These are phyloP conservation scores for Cordyceps cicadae DNA, from an alignment of 2,329 filamentous ascomycete genomes.

Conservation along the genomic window DNA sequence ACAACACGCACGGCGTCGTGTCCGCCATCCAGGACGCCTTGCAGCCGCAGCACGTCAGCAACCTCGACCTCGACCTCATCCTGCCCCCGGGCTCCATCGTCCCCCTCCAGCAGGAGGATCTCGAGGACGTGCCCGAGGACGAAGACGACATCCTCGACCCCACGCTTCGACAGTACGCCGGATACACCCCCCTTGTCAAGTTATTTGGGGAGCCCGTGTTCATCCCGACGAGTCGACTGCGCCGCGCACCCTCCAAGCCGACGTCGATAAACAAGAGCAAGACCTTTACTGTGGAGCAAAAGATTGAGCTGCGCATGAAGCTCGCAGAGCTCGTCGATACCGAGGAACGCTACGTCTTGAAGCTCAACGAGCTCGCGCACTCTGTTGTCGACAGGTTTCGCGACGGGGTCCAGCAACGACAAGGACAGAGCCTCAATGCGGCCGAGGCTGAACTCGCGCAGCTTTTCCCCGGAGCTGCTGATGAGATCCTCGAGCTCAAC, in stretches of 20 bases:
- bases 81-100: conserved; percentile 70
- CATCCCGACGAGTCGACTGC: conserved; percentile 74
- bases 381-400: conserved; percentile 75
- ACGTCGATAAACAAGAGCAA: conserved; percentile 70
- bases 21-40: conserved; percentile 66
- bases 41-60: conserved; percentile 72
- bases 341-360: conserved; percentile 86
- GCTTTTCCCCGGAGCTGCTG: conserved; percentile 74
- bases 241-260: conserved; percentile 79
- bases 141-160: conserved; percentile 60
- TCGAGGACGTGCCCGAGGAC: conserved; percentile 51
- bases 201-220: conserved; percentile 79
- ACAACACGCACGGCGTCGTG: conserved; percentile 66
- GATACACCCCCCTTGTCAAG: conserved; percentile 68
- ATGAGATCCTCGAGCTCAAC: conserved; percentile 75
- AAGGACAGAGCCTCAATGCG: conserved; percentile 58
- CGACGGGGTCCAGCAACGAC: conserved; percentile 53
- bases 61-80: conserved; percentile 81
- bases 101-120: conserved; percentile 51
- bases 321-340: conserved; percentile 87
- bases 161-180: conserved; percentile 61
- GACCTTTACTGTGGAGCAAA: conserved; percentile 72
- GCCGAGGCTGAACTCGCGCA: conserved; percentile 63
- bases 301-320: conserved; percentile 76
- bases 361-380: conserved; percentile 75